Conservation (phyloP, 345 rosid genomes). For the Rhodamnia rubescens region DNA sequence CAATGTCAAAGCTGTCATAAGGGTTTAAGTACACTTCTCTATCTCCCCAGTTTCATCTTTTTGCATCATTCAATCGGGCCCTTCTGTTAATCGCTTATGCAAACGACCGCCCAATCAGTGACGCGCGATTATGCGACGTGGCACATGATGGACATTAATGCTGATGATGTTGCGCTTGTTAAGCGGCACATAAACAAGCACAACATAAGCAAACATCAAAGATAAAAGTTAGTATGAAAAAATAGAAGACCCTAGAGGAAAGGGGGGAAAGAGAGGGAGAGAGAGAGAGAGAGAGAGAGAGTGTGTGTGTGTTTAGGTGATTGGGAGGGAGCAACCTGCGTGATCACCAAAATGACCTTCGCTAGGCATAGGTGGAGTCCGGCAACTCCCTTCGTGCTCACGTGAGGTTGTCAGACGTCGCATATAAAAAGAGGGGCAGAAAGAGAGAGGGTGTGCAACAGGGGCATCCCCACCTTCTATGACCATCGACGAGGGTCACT, state of each 20-base stretch:
- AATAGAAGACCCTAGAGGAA: background rate
- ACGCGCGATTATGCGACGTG: background rate
- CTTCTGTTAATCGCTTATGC: accelerated
- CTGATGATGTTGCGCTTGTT: background rate
- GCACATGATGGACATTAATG: background rate
- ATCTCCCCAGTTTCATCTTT: accelerated
- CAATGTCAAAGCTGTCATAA: background rate
- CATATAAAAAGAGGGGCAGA: background rate
- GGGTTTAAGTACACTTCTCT: background rate
- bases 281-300: no score
- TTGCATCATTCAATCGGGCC: background rate
- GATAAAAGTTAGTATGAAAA: background rate
- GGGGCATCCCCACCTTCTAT: background rate
- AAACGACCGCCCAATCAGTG: background rate
- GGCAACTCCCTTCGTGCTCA: background rate
- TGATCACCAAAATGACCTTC: background rate
- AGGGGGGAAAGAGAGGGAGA: no score
- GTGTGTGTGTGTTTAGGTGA: background rate
- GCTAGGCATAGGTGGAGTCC: background rate
- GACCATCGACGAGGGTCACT: background rate
- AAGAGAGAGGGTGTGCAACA: background rate
- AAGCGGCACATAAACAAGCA: background rate
- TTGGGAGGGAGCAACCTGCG: background rate
- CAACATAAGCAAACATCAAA: background rate
- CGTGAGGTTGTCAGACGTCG: background rate